These are phyloP conservation scores for Xylaria sp. DNA, from an alignment of 2,329 filamentous ascomycete genomes.

Conservation along the genomic window DNA sequence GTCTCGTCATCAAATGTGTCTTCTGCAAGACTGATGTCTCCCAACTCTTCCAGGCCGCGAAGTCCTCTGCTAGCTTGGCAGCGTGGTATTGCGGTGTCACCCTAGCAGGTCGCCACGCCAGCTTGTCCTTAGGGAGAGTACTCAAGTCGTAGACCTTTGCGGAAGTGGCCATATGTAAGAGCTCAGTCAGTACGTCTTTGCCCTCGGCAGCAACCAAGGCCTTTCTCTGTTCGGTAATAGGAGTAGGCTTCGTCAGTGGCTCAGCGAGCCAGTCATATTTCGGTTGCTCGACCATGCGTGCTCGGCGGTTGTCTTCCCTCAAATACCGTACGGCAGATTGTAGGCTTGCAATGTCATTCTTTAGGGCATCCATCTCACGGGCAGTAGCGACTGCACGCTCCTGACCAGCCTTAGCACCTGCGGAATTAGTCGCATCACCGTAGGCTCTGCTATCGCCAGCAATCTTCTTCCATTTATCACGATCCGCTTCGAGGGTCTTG, in stretches of 20 bases:
- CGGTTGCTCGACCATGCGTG: conserved; percentile 61
- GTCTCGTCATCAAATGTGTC: conserved; percentile 44
- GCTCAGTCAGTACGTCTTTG: conserved; percentile 66
- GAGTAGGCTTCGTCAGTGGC: conserved; percentile 58
- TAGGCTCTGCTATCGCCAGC: conserved; percentile 66
- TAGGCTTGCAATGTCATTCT: conserved; percentile 68
- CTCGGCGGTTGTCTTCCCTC: conserved; percentile 68
- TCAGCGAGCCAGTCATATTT: conserved; percentile 67
- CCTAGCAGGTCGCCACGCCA: conserved; percentile 69
- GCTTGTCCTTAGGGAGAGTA: conserved; percentile 61
- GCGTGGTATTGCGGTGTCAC: conserved; percentile 70
- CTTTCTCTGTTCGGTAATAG: conserved; percentile 64
- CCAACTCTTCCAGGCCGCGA: conserved; percentile 66
- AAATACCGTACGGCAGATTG: conserved; percentile 71
- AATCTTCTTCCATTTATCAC: conserved; percentile 74
- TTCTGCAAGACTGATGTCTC: conserved; percentile 60
- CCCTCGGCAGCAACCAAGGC: conserved; percentile 65
- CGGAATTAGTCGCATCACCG: conserved; percentile 53
- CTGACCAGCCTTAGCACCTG: conserved; percentile 61
- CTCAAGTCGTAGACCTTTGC: conserved; percentile 66
- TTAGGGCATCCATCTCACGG: conserved; percentile 74
- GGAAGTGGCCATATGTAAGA: conserved; percentile 64
- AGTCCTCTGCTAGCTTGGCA: conserved; percentile 69
- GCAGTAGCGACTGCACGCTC: conserved; percentile 72
- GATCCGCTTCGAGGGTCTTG: conserved; percentile 66